Base-by-base conservation (phyloP, 345 rosid genomes). In the Microcos paniculata region DNA sequence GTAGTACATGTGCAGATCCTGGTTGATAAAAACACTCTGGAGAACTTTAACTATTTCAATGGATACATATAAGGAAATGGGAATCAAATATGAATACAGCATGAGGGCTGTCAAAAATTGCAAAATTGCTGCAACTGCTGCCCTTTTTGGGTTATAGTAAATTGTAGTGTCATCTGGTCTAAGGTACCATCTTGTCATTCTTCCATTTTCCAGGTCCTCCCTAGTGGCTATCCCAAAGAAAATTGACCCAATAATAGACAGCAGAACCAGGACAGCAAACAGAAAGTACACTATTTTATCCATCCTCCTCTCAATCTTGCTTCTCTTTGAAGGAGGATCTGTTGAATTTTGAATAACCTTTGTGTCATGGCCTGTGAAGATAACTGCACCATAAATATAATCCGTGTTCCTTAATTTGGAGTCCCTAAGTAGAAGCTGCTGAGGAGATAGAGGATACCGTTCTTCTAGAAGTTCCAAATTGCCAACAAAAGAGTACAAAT, bases 171-270 rank as follows among this genome's bases (percentile, higher is more conserved):
- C 53, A 56, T 96, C 94, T 0, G 99, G 99, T 87, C 87, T 87
- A n/a, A 95, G 91, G 84, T 95, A 95, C 99, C 99, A 95, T 81
- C 99, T 91, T 77, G 82, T 89, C 93, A 92, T 93, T 78, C 74
- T 81, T 82, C 93, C 97, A 69, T 83, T 81, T 30, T 72, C 78
- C 7, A 88, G 76, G 73, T 93, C 99, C 7, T 93, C 86, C 65
- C 82, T 85, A 0, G 96, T 96, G 72, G 83, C 83, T 59, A 96
- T 79, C 48, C 99, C 98, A 4, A 96, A 96, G 79, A 89, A 78
- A 18, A 93, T 77, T 0, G 98, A 91, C 7, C 99, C 97, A 0
- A 93, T 57, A 18, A 87, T 53, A 23, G 97, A 87, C 81, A 96
- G 77, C 23, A 87, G 10, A 77, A 96, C 94, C 73, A 96, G 77